Conservation (phyloP, 208 protist species). For the Acanthamoeba lenticulata region DNA sequence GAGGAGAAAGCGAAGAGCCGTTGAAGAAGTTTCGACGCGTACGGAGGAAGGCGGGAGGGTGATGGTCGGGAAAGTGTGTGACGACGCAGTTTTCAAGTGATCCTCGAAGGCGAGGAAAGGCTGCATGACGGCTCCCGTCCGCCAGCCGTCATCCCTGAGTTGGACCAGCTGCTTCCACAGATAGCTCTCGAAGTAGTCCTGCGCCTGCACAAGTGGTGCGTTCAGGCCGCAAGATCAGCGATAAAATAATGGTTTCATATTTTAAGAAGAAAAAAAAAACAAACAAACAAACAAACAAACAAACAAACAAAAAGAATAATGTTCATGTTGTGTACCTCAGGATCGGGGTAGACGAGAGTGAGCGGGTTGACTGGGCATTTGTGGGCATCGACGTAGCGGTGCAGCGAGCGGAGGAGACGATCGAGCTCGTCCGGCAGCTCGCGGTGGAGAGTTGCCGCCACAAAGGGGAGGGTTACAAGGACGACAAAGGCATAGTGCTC, state of each 20-base stretch:
- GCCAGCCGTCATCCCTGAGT: background rate
- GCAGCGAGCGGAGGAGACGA: background rate
- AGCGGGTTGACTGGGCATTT: conserved; percentile 7
- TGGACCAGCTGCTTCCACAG: background rate
- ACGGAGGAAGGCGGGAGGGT: background rate
- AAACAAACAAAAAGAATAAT: too few relatives aligned
- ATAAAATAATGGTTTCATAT: too few relatives aligned
- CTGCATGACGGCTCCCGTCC: background rate
- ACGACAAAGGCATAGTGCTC: background rate
- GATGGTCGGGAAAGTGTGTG: background rate
- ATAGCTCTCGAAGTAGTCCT: background rate
- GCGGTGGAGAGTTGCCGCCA: background rate
- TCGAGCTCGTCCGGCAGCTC: background rate
- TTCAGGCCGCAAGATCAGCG: too few relatives aligned
- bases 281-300: too few relatives aligned
- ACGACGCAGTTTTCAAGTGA: background rate
- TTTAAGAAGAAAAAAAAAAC: too few relatives aligned
- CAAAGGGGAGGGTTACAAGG: background rate
- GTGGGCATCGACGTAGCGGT: background rate
- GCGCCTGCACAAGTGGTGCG: background rate
- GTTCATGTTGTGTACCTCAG: background rate
- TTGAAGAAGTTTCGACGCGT: too few relatives aligned
- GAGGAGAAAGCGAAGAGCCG: too few relatives aligned
- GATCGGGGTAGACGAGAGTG: background rate
- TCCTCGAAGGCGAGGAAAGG: background rate